Base-by-base conservation (phyloP, 1,284 basidiomycete species). In the Rhodotorula sp. region DNA sequence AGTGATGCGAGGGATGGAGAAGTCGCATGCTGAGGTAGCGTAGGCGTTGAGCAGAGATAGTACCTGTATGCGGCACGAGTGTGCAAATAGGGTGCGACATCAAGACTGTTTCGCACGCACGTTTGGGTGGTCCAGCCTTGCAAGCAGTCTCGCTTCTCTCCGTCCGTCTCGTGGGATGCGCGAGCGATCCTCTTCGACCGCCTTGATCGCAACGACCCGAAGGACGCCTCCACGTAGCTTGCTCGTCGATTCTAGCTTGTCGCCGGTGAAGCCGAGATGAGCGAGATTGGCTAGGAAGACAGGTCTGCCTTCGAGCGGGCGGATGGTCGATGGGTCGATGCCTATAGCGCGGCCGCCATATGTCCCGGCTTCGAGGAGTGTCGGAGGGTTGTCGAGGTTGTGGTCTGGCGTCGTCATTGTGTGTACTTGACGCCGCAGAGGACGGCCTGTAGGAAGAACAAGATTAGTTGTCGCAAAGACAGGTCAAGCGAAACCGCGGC, bases 1-100 rank as follows among this genome's bases (percentile, higher is more conserved):
- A 4, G 56, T 48, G 59, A 69, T 29, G 17, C 55, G 44, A 5
- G 46, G 22, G 27, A 7, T 1, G 27, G 27, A 20, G 39, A 48
- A 4, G 34, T 13, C 6, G 52, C 29, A 6, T 59, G 53, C 7
- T 67, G 68, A 19, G 65, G 22, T 19, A 67, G 67, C 39, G 57
- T 76, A 76, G 7, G 74, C 74, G 39, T 76, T 76, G 27, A 74
- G 59, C 3, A 76, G 66, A 0, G 64, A 9, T 30, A 74, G 55
- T 30, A 75, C 56, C 76, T 76, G 62, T 19, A 0, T 7, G 0
- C 7, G 17, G 29, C 5, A 19, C 4, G 4, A 17, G 0, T 2
- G 30, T 3, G 30, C 19, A 24, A 22, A 17, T 10, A 11, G 34
- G 20, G n/a, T n/a, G n/a, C 30, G 34, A 36, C 7, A 10, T 44